Conservation (phyloP, 192 early-diverging fungal genomes). For the Rhizophlyctis rosea region DNA sequence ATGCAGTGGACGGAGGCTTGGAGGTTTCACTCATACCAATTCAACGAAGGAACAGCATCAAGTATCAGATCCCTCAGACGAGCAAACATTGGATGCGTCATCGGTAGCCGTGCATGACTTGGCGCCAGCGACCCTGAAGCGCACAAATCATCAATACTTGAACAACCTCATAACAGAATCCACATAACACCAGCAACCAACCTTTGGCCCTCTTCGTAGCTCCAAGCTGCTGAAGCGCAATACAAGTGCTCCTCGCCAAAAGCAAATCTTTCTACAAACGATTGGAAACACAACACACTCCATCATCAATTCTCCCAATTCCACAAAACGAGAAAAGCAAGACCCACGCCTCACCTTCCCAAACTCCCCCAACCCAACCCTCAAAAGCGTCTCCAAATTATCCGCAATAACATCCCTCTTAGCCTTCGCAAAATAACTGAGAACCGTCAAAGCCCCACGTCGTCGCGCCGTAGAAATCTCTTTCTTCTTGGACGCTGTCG, state of each 20-base stretch:
- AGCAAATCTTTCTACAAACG: slow-evolving; percentile 65
- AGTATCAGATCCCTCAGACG: slow-evolving; percentile 49
- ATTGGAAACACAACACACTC: slow-evolving; percentile 1
- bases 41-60: slow-evolving; percentile 10
- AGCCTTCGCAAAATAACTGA: slow-evolving; percentile 91
- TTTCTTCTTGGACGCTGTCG: slow-evolving; percentile 38
- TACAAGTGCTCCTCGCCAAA: slow-evolving; percentile 87
- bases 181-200: too few species aligned
- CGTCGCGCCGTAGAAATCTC: slow-evolving; percentile 69
- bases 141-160: not conserved
- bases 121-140: slow-evolving; percentile 25
- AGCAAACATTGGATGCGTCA: slow-evolving; percentile 57
- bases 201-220: slow-evolving; percentile 64
- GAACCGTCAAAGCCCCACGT: slow-evolving; percentile 85
- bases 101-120: slow-evolving; percentile 40
- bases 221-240: slow-evolving; percentile 84
- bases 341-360: slow-evolving; percentile 54
- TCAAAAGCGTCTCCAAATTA: slow-evolving; percentile 78
- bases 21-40: too few species aligned
- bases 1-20: too few species aligned
- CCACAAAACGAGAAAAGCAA: not conserved
- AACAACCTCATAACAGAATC: too few species aligned
- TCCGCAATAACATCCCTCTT: slow-evolving; percentile 77
- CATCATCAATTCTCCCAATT: not conserved
- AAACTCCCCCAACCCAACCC: slow-evolving; percentile 79